Base-by-base conservation (phyloP, 192 early-diverging fungal genomes). In the Linderina pennispora region DNA sequence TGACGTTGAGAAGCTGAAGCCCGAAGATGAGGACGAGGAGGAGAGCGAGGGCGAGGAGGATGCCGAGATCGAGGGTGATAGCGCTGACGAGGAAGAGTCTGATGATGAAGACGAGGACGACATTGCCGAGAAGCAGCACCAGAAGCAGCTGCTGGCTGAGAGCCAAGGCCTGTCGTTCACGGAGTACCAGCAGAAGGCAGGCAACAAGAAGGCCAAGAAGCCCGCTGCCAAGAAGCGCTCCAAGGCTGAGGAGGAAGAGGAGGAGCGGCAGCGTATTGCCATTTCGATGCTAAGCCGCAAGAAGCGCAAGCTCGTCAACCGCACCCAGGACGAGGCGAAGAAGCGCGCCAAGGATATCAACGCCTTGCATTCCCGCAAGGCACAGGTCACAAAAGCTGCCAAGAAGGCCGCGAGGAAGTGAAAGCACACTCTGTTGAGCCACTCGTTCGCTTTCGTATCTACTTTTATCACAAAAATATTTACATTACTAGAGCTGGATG, bases 1-100 rank as follows among this genome's bases (percentile, higher is more conserved):
- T 52, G 82, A 84, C 34, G 76, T 82, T 18, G 79, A 64, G 8
- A 78, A 66, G 42, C 75, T 77, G 21, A 62, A 73, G 46, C 80
- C 71, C 5, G 80, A 79, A 23, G 84, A 80, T 33, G 57, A 56
- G 11, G 77, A 63, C 31, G 55, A 79, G 36, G 77, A 76, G 46
- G 78, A 78, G 36, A 76, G 75, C 32, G 77, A 80, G 38, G 77
- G 48, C 14, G 82, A 79, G 53, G 77, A 58, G 4, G 64, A 71
- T 28, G 74, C 51, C 17, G 77, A 67, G 8, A 80, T 80, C 22
- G 80, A 78, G 31, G 76, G 66, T 18, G 78, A 83, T 16, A 74
- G 43, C 2, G 79, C 55, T 8, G 50, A 55, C 13, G 48, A 48
- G 24, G 60, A 72, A 20, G 44, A 45, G 28, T 5, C 5, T 32